Evolutionary conservation across 306 rosid genomes (phyloP).

Genomic region (Psophocarpus tetragonolobus): DNA sequence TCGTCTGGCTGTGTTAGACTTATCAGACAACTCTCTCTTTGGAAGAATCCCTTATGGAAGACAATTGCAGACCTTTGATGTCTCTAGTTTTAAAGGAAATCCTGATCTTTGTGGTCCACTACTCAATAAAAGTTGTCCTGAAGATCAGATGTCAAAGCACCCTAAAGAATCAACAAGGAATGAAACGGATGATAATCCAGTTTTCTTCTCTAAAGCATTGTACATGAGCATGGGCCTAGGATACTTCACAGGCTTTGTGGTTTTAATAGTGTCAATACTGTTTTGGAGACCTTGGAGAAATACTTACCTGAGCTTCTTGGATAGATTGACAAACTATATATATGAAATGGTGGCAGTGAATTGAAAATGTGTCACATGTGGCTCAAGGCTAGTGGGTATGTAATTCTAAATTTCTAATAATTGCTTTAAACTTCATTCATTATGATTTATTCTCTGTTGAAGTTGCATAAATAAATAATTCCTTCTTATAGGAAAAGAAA

Average conservation of each 20-base stretch:
- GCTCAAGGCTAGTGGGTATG: neutral
- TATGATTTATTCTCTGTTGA: neutral
- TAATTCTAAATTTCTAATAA: neutral
- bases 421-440: neutral
- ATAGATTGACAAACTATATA: neutral
- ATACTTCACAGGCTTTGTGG: neutral
- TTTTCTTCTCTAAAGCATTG: neutral
- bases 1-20: neutral
- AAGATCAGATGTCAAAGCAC: neutral
- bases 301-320: neutral
- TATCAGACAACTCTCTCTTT: neutral
- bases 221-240: neutral
- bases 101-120: neutral
- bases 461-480: neutral
- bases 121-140: neutral
- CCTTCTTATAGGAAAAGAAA: neutral
- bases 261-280: neutral
- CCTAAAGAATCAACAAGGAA: neutral
- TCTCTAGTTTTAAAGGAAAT: neutral
- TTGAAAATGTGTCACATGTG: neutral
- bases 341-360: neutral
- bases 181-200: neutral
- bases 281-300: neutral
- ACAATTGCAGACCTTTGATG: neutral
- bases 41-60: neutral